phyloP scores from a whole-genome alignment of 805 yeast species.

The Candida stauntonica region DNA sequence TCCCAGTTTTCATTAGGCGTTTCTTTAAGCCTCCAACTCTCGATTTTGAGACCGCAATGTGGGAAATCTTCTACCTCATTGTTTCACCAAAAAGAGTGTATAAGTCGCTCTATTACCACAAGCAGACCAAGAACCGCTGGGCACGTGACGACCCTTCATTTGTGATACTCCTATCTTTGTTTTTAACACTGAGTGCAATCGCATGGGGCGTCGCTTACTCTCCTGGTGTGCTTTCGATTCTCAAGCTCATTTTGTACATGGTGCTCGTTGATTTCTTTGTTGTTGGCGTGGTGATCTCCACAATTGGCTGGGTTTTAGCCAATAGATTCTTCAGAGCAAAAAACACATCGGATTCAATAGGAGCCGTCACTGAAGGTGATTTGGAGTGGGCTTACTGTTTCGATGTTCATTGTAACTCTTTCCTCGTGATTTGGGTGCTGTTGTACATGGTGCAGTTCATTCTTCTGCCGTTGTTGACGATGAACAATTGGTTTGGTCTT shows the following conservation, averaged over 20 bases:
- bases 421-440: conserved; percentile 70
- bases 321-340: conserved; percentile 54
- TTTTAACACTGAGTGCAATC: conserved; percentile 68
- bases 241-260: conserved; percentile 73
- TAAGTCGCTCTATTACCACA: conserved; percentile 75
- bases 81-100: conserved; percentile 78
- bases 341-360: conserved; percentile 25
- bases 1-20: conserved; percentile 38
- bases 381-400: conserved; percentile 94
- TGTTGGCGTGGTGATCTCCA: conserved; percentile 64
- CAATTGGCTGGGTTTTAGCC: conserved; percentile 68
- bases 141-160: conserved; percentile 93
- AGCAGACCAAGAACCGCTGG: conserved; percentile 74
- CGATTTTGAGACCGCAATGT: conserved; percentile 88
- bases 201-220: conserved; percentile 89
- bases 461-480: conserved; percentile 63
- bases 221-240: conserved; percentile 53
- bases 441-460: conserved; percentile 73
- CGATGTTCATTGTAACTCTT: conserved; percentile 92
- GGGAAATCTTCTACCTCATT: conserved; percentile 80
- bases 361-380: conserved; percentile 33
- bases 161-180: conserved; percentile 61
- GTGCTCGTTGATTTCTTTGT: conserved; percentile 77
- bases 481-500: conserved; percentile 61
- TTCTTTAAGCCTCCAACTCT: conserved; percentile 71